A percentile compares a stretch with the other conserved stretches of the same genome.
phyloP scores from a whole-genome alignment of 2,329 filamentous ascomycete genomes.

The Podosphaera xanthii region DNA sequence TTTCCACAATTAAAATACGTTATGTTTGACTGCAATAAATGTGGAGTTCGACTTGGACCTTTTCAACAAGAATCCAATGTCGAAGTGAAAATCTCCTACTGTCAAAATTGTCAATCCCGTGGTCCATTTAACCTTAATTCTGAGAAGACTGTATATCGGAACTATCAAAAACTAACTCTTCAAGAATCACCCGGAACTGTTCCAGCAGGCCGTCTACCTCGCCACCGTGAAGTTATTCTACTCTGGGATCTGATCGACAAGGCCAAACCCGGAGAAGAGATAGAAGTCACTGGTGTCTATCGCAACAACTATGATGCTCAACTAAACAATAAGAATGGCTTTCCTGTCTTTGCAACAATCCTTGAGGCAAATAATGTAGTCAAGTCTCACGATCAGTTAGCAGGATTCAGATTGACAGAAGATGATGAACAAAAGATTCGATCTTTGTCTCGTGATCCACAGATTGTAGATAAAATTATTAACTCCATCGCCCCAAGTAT shows the following conservation, averaged over 20 bases:
- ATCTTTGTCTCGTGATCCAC: conserved; percentile 65
- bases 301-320: conserved; percentile 96
- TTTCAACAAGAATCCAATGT: conserved; percentile 95
- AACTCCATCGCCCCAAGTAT: conserved; percentile 90
- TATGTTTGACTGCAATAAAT: conserved; percentile 93
- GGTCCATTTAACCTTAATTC: conserved; percentile 91
- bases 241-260: conserved; percentile 93
- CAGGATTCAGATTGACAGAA: conserved; percentile 85
- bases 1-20: conserved; percentile 97
- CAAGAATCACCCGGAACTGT: conserved; percentile 96
- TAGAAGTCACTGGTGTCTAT: conserved; percentile 91
- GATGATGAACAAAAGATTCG: conserved; percentile 86
- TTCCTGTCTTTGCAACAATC: conserved; percentile 94
- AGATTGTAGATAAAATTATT: conserved; percentile 82
- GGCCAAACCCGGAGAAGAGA: conserved; percentile 92
- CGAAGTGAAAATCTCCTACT: conserved; percentile 90
- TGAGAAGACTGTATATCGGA: conserved; percentile 93
- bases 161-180: conserved; percentile 92
- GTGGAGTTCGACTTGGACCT: conserved; percentile 71
- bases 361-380: conserved; percentile 93
- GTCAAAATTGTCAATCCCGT: conserved; percentile 84
- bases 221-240: conserved; percentile 82
- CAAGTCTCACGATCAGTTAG: conserved; percentile 91
- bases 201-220: conserved; percentile 78
- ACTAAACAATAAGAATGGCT: conserved; percentile 94